phyloP scores from a whole-genome alignment of 2,329 filamentous ascomycete species.

The Aspergillus spinulosporus region DNA sequence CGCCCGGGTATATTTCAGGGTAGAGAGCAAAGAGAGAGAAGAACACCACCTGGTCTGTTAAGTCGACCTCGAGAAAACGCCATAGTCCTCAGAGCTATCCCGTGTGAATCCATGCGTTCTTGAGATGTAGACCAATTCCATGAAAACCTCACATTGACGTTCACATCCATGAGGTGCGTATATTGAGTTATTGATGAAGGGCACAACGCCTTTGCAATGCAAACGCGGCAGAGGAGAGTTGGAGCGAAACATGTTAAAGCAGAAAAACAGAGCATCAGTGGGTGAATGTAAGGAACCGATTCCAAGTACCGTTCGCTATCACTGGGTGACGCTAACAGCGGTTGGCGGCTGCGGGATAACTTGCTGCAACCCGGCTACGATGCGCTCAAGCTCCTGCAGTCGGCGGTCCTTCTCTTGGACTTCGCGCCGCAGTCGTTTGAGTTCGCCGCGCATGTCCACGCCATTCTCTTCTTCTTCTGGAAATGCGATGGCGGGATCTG shows the following conservation, averaged over 20 bases:
- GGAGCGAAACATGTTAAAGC: slow-evolving; percentile 6
- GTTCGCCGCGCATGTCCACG: slow-evolving; percentile 58
- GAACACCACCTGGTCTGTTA: slow-evolving; percentile 35
- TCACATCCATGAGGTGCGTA: slow-evolving; percentile 24
- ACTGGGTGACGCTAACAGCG: slow-evolving; percentile 18
- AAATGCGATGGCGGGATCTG: slow-evolving; percentile 21
- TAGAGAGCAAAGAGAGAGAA: slow-evolving; percentile 24
- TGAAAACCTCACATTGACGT: slow-evolving; percentile 25
- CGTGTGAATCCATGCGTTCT: slow-evolving; percentile 22
- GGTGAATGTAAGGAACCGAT: neutral
- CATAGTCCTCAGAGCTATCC: slow-evolving; percentile 29
- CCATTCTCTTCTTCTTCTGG: slow-evolving; percentile 45
- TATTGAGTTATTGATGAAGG: slow-evolving; percentile 17
- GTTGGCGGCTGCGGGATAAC: slow-evolving; percentile 39
- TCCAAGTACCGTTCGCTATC: slow-evolving; percentile 6
- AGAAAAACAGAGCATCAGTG: slow-evolving; percentile 12
- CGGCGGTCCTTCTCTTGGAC: slow-evolving; percentile 57
- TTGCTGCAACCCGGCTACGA: slow-evolving; percentile 40
- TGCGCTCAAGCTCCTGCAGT: slow-evolving; percentile 43
- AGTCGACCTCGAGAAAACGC: slow-evolving; percentile 35
- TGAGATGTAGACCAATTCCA: slow-evolving; percentile 27
- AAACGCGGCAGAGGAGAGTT: slow-evolving; percentile 22
- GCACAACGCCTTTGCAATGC: slow-evolving; percentile 37
- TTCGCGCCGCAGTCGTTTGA: slow-evolving; percentile 67
- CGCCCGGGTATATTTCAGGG: slow-evolving; percentile 39